Conservation (phyloP, 768 basidiomycete genomes). For the Brasilioporus rufonigricans region DNA sequence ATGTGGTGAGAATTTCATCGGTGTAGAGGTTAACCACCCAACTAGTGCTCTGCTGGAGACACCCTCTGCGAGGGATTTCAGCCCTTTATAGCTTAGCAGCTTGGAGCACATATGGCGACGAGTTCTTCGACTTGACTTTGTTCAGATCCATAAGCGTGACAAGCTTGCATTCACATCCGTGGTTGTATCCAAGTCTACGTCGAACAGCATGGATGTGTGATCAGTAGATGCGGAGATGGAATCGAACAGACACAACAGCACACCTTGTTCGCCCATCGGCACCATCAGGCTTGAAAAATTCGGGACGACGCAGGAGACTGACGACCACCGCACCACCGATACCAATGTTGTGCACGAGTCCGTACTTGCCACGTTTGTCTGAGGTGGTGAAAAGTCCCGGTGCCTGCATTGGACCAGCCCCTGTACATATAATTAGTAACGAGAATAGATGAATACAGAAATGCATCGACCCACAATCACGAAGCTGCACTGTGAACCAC, state of each 20-base stretch:
- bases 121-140: slow-evolving; percentile 70
- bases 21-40: neutral
- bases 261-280: slow-evolving; percentile 66
- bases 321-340: slow-evolving; percentile 80
- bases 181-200: slow-evolving; percentile 74
- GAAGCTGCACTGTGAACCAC: slow-evolving; percentile 59
- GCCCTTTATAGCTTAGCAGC: slow-evolving; percentile 41
- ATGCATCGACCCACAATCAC: slow-evolving; percentile 50
- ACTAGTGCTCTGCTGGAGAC: neutral
- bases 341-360: slow-evolving; percentile 81
- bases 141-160: slow-evolving; percentile 64
- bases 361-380: slow-evolving; percentile 74
- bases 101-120: slow-evolving; percentile 44
- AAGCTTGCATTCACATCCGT: slow-evolving; percentile 63
- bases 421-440: slow-evolving; percentile 31
- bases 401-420: slow-evolving; percentile 85
- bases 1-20: neutral
- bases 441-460: neutral
- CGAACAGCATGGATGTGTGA: neutral
- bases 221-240: neutral
- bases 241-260: slow-evolving; percentile 10
- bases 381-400: slow-evolving; percentile 59
- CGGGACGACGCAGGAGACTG: slow-evolving; percentile 71
- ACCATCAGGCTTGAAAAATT: slow-evolving; percentile 69
- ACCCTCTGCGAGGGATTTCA: neutral